Evolutionary conservation across 345 rosid genomes (phyloP), one percentile per base, ranked within the genome.

Genomic region (Populus nigra): DNA sequence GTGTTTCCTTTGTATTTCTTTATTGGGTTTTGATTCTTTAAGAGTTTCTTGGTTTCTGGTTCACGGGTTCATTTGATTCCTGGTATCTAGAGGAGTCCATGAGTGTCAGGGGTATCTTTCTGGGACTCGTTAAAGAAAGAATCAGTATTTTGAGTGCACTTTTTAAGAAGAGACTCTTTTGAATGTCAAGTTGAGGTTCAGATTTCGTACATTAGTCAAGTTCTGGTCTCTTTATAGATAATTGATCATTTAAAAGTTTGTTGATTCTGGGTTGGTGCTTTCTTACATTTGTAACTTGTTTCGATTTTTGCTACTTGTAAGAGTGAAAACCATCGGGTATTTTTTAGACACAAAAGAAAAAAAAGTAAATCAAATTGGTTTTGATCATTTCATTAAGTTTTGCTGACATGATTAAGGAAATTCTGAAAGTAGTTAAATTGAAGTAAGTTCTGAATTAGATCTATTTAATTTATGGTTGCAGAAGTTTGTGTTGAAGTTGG

Each of bases 401-500:
- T 2, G 4, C 29, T 41, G 0, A 10, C 17, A 45, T 63, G 59
- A 53, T 53, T 6, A 53, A 18, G 18, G 59, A 53, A 53, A 1
- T 1, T 53, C n/a, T 5, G 0, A 2, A 53, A 53, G 59, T 53
- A 39, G 5, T 47, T 65, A 5, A 4, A 33, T 41, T 50, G 65
- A 69, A 55, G 29, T 35, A 69, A 55, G 29, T 36, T 38, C 49
- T 36, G 45, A 74, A 65, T 9, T 68, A 63, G 82, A 82, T 87
- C 79, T 71, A 5, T 47, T 41, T 76, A 36, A 41, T 77, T 74
- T 31, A 68, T 53, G 72, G 10, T 75, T 83, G 89, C 93, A 95
- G 99, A 95, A 93, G 88, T 53, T 88, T 61, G 94, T 91, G 50
- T 22, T 95, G 83, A 93, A 85, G 82, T 29, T 93, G 92, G 98